phyloP scores from a whole-genome alignment of 768 basidiomycete genomes.

The Tricholomella constricta region DNA sequence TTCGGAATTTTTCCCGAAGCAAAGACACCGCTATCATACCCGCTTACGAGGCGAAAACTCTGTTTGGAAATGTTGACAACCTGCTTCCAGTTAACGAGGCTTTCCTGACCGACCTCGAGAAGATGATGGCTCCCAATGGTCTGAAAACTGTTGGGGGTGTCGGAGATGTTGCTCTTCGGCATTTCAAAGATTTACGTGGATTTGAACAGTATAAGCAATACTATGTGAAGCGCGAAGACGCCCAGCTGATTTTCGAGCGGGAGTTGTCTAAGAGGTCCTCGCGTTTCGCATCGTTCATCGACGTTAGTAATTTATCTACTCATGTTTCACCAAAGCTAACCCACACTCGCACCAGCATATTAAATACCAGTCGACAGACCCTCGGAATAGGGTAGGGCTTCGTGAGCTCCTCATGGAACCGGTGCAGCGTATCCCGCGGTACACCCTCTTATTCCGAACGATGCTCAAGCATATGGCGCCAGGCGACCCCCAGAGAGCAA shows the following conservation, averaged over 20 bases:
- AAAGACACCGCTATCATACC: constrained; percentile 88
- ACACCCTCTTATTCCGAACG: constrained; percentile 87
- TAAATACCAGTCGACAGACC: constrained; percentile 80
- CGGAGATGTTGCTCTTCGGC: constrained; percentile 83
- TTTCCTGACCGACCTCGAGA: constrained; percentile 82
- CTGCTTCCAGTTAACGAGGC: constrained; percentile 88
- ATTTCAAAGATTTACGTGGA: constrained; percentile 81
- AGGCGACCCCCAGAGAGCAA: constrained; percentile 74
- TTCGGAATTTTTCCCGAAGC: constrained; percentile 81
- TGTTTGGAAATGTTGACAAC: constrained; percentile 94
- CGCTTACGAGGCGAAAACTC: constrained; percentile 85
- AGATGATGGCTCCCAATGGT: constrained; percentile 68
- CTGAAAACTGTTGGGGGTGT: constrained; percentile 59
- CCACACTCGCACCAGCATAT: constrained; percentile 55
- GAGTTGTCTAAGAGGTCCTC: constrained; percentile 81
- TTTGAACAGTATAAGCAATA: constrained; percentile 93
- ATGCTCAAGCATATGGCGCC: constrained; percentile 91
- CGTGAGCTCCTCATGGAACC: constrained; percentile 95
- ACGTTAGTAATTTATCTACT: constrained; percentile 53
- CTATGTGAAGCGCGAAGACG: constrained; percentile 91
- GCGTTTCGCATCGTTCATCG: constrained; percentile 83
- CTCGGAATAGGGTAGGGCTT: constrained; percentile 80
- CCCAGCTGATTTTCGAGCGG: constrained; percentile 83
- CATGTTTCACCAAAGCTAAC: constrained; percentile 6
- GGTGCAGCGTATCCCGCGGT: constrained; percentile 93